Evolutionary conservation across 805 yeast species (phyloP).

Genomic region (Lachancea meyersii): DNA sequence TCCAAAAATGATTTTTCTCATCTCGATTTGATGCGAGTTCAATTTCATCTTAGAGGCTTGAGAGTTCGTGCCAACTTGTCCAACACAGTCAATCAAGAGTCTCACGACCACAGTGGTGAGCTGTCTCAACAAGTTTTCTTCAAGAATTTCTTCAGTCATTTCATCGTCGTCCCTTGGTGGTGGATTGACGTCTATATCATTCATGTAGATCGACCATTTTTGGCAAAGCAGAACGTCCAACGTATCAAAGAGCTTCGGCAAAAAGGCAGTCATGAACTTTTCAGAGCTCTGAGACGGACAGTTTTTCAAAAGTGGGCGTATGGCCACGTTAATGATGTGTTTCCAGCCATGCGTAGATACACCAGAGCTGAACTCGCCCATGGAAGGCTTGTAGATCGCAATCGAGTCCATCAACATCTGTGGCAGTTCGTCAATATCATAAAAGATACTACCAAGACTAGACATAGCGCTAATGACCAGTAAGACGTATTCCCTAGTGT

Average conservation of each 20-base stretch:
- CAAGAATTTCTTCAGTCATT: slow-evolving; percentile 96
- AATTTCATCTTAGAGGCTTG: slow-evolving; percentile 27
- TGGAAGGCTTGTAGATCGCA: slow-evolving; percentile 57
- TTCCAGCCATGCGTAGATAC: slow-evolving; percentile 95
- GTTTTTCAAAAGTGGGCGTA: slow-evolving; percentile 78
- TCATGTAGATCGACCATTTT: slow-evolving; percentile 55
- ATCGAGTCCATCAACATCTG: slow-evolving; percentile 74
- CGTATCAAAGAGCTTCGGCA: slow-evolving; percentile 70
- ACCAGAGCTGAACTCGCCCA: slow-evolving; percentile 49
- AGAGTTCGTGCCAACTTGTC: slow-evolving; percentile 57
- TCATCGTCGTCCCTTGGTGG: slow-evolving; percentile 71
- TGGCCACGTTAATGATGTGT: slow-evolving; percentile 85
- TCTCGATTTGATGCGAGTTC: slow-evolving; percentile 55
- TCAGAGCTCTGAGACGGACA: slow-evolving; percentile 72
- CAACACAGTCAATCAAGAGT: slow-evolving; percentile 77
- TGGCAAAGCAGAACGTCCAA: slow-evolving; percentile 67
- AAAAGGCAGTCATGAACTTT: slow-evolving; percentile 64
- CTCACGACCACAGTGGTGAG: slow-evolving; percentile 88
- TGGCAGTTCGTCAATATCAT: slow-evolving; percentile 79
- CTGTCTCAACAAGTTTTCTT: slow-evolving; percentile 88
- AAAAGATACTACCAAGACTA: slow-evolving; percentile 81
- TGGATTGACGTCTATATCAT: slow-evolving; percentile 37
- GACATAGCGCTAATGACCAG: slow-evolving; percentile 84
- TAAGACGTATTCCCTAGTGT: slow-evolving; percentile 93
- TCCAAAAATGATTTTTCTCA: slow-evolving; percentile 59